These are phyloP conservation scores for Stachybotrys echinatus DNA, from an alignment of 2,329 filamentous ascomycete genomes.

Conservation along the genomic window DNA sequence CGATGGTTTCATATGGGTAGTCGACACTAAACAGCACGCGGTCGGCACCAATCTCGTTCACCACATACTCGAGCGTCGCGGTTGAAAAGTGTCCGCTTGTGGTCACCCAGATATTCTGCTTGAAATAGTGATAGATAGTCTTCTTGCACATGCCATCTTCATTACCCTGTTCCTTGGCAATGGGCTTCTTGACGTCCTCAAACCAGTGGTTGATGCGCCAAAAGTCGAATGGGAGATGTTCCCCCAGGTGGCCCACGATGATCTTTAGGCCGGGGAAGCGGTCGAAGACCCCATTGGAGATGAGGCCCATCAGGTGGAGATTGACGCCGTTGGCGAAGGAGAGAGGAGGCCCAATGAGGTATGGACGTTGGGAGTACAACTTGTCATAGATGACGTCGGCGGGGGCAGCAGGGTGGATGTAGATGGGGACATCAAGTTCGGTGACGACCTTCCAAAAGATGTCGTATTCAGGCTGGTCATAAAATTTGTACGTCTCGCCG, in stretches of 20 bases:
- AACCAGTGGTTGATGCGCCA: constrained; percentile 1
- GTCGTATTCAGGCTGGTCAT: constrained; percentile 20
- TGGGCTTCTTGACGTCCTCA: neutral
- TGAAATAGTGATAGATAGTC: neutral
- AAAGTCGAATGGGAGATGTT: constrained; percentile 11
- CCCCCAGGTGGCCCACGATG: constrained; percentile 31
- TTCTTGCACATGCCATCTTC: neutral
- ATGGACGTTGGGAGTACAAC: neutral
- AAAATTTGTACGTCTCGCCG: constrained; percentile 17
- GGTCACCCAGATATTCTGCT: neutral
- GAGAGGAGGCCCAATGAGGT: neutral
- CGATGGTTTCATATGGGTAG: constrained; percentile 6
- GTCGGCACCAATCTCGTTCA: neutral
- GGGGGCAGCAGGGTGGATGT: constrained; percentile 35
- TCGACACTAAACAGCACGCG: constrained; percentile 4
- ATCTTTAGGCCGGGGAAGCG: constrained; percentile 26
- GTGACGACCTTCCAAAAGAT: constrained; percentile 26
- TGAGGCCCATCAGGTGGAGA: constrained; percentile 26
- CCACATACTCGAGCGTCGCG: neutral
- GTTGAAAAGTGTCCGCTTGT: neutral
- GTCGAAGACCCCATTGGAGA: constrained; percentile 24
- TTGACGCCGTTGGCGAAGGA: too few relatives aligned
- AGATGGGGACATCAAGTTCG: constrained; percentile 42
- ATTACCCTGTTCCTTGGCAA: too few relatives aligned
- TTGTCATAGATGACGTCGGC: neutral